Conservation (phyloP, 495 filamentous ascomycete genomes). For the Aspergillus ostianus region DNA sequence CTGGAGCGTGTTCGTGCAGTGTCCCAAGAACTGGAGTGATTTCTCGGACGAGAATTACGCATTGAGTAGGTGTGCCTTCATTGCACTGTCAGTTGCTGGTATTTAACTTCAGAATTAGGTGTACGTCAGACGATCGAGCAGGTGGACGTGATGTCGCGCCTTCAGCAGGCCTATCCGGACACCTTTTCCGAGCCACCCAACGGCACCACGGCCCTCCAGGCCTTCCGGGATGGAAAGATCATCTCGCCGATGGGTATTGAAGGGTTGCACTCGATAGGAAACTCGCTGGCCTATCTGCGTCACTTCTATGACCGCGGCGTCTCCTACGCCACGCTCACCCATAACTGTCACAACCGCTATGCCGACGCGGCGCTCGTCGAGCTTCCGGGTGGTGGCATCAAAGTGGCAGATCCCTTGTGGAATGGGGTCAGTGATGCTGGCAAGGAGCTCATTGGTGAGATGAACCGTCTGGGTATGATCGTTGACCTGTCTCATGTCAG, state of each 20-base stretch:
- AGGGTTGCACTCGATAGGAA: constrained; percentile 93
- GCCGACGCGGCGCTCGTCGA: constrained; percentile 75
- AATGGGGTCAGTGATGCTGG: constrained; percentile 69
- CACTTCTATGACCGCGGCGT: constrained; percentile 77
- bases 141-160: constrained; percentile 74
- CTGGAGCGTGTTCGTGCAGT: constrained; percentile 85
- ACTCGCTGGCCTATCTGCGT: constrained; percentile 74
- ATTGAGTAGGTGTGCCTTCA: constrained; percentile 33
- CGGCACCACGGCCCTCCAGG: constrained; percentile 54
- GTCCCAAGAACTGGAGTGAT: constrained; percentile 67
- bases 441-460: constrained; percentile 54
- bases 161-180: constrained; percentile 65
- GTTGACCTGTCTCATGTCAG: constrained; percentile 56
- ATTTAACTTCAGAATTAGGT: constrained; percentile 34
- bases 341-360: constrained; percentile 91
- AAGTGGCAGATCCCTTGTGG: constrained; percentile 48
- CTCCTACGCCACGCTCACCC: constrained; percentile 84
- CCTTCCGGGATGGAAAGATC: constrained; percentile 58
- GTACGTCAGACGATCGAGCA: constrained; percentile 76
- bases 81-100: neutral
- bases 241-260: constrained; percentile 80
- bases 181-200: constrained; percentile 61
- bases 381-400: constrained; percentile 41
- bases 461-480: constrained; percentile 55
- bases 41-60: constrained; percentile 73